Percentiles rank a stretch among this genome's conserved stretches.
Conservation (phyloP, 371 early-diverging fungal species). For the Fennellomyces sp. region DNA sequence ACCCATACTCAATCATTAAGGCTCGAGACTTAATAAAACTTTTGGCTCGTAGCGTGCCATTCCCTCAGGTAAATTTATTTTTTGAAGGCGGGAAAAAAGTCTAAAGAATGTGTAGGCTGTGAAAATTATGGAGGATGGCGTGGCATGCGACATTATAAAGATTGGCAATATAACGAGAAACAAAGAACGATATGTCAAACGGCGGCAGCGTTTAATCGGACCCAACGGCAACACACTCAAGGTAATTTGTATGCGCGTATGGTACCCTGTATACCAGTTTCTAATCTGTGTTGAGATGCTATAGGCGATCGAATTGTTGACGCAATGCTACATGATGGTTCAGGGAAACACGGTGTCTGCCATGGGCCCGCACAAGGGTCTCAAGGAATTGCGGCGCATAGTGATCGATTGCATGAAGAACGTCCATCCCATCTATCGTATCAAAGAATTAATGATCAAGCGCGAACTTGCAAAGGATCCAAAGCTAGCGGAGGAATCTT, state of each 20-base stretch:
- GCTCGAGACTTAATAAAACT: constrained; percentile 97
- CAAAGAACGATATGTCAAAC: constrained; percentile 98
- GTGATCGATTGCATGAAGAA: constrained; percentile 99
- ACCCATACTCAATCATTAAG: constrained; percentile 97
- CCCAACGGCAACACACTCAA: constrained; percentile 98
- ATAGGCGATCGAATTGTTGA: constrained; percentile 95
- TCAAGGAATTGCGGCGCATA: constrained; percentile 92
- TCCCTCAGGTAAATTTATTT: constrained; percentile 76
- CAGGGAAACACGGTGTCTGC: constrained; percentile 97
- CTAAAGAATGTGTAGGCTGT: constrained; percentile 58
- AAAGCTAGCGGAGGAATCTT: constrained; percentile 92
- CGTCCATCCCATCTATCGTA: constrained; percentile 99
- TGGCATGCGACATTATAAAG: constrained; percentile 97
- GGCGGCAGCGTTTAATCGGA: constrained; percentile 97
- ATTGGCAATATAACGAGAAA: constrained; percentile 94
- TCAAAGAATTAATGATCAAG: constrained; percentile 99
- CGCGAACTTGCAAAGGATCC: constrained; percentile 98
- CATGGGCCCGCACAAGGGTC: constrained; percentile 93
- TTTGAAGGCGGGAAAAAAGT: background rate
- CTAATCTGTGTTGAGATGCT: background rate
- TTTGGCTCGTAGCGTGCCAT: constrained; percentile 94
- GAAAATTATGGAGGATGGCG: constrained; percentile 93
- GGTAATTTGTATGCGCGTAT: too few relatives aligned
- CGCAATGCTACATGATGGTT: constrained; percentile 95
- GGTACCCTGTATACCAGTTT: too few relatives aligned